A percentile compares a stretch with the other conserved stretches of the same genome.
These are phyloP conservation scores for Microdochium nivale DNA, from an alignment of 2,329 filamentous ascomycete species.

Conservation along the genomic window DNA sequence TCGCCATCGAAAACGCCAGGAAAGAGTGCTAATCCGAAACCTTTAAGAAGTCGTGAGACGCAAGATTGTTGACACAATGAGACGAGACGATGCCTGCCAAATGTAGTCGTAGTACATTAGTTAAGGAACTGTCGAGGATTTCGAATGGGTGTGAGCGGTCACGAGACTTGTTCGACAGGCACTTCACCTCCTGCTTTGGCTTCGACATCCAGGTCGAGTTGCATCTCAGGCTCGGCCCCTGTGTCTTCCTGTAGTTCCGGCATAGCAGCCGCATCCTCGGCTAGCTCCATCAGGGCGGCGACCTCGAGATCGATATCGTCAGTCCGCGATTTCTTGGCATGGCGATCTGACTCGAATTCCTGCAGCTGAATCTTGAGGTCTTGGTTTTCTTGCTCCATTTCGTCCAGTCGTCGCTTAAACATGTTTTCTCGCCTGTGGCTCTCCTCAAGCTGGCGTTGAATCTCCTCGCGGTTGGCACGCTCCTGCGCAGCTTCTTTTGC, in stretches of 20 bases:
- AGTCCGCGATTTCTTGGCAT: conserved; percentile 15
- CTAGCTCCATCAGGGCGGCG: background rate
- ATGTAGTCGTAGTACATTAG: no score
- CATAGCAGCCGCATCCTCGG: background rate
- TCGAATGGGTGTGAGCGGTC: no score
- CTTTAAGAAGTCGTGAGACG: no score
- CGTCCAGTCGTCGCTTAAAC: conserved; percentile 73
- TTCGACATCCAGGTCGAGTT: background rate
- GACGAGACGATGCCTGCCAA: no score
- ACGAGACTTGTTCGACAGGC: background rate
- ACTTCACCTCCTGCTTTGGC: background rate
- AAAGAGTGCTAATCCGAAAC: no score
- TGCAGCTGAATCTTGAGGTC: conserved; percentile 19
- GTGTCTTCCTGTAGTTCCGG: background rate
- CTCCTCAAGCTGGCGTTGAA: conserved; percentile 58
- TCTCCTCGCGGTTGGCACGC: conserved; percentile 43
- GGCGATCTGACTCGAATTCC: conserved; percentile 14
- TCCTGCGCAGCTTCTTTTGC: conserved; percentile 47
- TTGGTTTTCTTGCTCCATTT: conserved; percentile 54
- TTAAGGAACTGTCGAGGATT: no score
- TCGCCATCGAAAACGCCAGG: no score
- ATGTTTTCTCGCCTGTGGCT: conserved; percentile 71
- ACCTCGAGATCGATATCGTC: conserved; percentile 10
- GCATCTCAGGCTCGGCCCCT: background rate
- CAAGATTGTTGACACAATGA: no score